Percentiles rank a stretch among this genome's conserved stretches.
Evolutionary conservation across 306 rosid genomes (phyloP).

Genomic region (Calophaca sinica): DNA sequence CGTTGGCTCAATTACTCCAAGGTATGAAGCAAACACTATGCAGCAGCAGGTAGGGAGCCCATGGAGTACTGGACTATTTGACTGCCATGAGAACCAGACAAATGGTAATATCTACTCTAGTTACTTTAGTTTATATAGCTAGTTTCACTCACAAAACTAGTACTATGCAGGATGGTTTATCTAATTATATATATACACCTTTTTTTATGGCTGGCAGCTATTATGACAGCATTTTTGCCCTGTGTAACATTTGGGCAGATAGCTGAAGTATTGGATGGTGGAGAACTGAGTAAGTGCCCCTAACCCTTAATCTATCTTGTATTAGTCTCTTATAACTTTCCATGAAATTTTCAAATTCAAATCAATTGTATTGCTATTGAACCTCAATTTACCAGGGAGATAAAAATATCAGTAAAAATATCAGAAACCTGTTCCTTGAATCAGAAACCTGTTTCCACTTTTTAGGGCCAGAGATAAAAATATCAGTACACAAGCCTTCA

Average conservation of each 20-base stretch:
- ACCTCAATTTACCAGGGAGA: too few species aligned
- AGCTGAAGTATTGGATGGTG: slow-evolving; percentile 71
- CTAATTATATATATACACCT: slow-evolving; percentile 31
- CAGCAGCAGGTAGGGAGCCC: slow-evolving; percentile 55
- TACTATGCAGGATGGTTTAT: not conserved
- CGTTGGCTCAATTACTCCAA: slow-evolving; percentile 40
- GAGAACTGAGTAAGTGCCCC: slow-evolving; percentile 60
- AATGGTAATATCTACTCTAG: slow-evolving; percentile 52
- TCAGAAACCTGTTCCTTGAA: too few species aligned
- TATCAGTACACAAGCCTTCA: too few species aligned
- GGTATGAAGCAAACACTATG: slow-evolving; percentile 39
- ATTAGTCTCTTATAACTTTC: not conserved
- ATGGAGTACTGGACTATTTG: slow-evolving; percentile 73
- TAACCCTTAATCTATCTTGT: slow-evolving; percentile 1
- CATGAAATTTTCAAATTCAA: slow-evolving; percentile 9
- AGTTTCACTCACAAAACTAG: not conserved
- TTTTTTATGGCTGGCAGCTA: slow-evolving; percentile 53
- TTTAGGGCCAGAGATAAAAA: too few species aligned
- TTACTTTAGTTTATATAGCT: slow-evolving; percentile 1
- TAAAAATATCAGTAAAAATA: too few species aligned
- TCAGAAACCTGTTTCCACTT: too few species aligned
- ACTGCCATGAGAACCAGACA: slow-evolving; percentile 69
- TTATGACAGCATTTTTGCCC: slow-evolving; percentile 69
- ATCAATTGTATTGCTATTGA: too few species aligned
- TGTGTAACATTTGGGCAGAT: slow-evolving; percentile 75